Evolutionary conservation across 1,284 basidiomycete species (phyloP).

Genomic region (Fomitopsis pinicola): DNA sequence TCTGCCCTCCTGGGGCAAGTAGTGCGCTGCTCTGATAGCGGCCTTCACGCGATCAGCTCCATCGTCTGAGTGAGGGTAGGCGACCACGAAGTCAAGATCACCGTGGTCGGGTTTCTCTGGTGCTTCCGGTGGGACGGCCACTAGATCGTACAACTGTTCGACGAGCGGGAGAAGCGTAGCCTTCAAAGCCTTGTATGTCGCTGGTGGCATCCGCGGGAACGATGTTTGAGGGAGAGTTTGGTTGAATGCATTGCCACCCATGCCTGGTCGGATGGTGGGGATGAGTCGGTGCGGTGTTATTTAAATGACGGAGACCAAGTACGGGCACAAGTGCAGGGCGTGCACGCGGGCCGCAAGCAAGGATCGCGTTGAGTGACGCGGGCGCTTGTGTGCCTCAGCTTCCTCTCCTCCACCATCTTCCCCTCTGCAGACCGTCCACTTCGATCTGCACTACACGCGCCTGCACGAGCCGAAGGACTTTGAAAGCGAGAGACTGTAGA

Average conservation of each 20-base stretch:
- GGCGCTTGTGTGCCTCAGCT: not conserved
- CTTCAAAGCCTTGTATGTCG: constrained; percentile 49
- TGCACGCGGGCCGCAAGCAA: too few species aligned
- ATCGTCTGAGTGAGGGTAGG: constrained; percentile 31
- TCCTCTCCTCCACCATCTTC: not conserved
- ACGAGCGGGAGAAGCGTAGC: constrained; percentile 36
- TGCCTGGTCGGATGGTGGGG: constrained; percentile 20
- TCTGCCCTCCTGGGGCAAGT: constrained; percentile 43
- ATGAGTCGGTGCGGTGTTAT: not conserved
- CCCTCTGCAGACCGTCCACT: not conserved
- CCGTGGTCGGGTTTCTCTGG: constrained; percentile 62
- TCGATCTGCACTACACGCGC: not conserved
- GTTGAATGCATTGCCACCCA: constrained; percentile 69
- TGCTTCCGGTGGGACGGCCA: constrained; percentile 52
- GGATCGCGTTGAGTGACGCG: too few species aligned
- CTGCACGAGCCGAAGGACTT: too few species aligned
- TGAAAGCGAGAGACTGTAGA: constrained; percentile 54
- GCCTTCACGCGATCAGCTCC: constrained; percentile 38
- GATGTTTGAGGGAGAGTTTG: constrained; percentile 35
- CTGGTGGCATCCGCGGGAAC: constrained; percentile 56
- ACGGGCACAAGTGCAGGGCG: too few species aligned
- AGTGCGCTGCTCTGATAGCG: constrained; percentile 44
- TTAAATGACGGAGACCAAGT: too few species aligned
- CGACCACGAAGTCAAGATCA: constrained; percentile 63
- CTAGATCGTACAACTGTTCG: constrained; percentile 40